phyloP scores from a whole-genome alignment of 2,329 filamentous ascomycete genomes.

The Fusarium sp. region DNA sequence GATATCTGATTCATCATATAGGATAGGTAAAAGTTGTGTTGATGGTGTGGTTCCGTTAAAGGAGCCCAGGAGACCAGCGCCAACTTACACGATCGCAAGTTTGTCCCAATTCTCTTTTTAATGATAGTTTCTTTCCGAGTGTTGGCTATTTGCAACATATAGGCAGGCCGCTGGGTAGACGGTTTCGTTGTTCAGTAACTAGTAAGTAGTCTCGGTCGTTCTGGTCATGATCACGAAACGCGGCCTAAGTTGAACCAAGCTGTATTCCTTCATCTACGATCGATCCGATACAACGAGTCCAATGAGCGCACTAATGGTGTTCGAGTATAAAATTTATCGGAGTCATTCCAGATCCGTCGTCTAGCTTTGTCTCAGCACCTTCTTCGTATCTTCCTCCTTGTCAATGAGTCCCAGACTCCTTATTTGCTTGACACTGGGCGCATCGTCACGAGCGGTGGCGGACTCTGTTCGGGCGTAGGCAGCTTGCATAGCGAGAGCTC shows the following conservation, averaged over 20 bases:
- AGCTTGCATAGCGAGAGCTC: constrained; percentile 81
- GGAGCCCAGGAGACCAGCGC: background rate
- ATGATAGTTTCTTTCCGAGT: background rate
- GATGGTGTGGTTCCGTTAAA: background rate
- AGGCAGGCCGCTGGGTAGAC: background rate
- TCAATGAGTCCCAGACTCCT: constrained; percentile 85
- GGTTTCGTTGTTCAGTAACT: background rate
- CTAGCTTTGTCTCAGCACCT: constrained; percentile 61
- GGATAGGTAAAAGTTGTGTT: background rate
- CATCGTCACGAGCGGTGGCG: constrained; percentile 81
- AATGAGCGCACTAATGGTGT: constrained; percentile 14
- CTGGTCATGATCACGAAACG: constrained; percentile 1
- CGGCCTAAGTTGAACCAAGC: constrained; percentile 27
- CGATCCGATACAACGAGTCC: constrained; percentile 11
- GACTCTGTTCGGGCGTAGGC: constrained; percentile 87
- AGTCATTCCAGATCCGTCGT: constrained; percentile 15
- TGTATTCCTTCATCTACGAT: constrained; percentile 46
- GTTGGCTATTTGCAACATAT: background rate
- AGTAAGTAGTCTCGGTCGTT: background rate
- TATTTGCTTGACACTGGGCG: constrained; percentile 87
- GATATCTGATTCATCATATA: background rate
- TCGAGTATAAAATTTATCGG: constrained; percentile 17
- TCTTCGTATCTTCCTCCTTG: constrained; percentile 83
- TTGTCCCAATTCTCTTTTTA: background rate
- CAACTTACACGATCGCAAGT: background rate